These are phyloP conservation scores for Cruciata laevipes DNA, from an alignment of 257 asterid genomes.

Conservation along the genomic window DNA sequence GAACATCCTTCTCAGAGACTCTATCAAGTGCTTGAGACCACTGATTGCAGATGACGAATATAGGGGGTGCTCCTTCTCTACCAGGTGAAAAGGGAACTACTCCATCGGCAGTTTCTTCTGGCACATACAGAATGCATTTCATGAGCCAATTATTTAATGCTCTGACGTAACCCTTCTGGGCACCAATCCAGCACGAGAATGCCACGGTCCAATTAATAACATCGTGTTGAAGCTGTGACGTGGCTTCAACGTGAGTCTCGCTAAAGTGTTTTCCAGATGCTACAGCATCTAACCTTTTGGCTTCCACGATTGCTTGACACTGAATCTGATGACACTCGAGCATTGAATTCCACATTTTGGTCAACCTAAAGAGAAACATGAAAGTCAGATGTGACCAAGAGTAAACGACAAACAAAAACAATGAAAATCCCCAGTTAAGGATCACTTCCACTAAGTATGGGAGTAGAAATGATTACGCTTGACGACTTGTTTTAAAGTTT, in stretches of 20 bases:
- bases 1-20: slow-evolving; percentile 77
- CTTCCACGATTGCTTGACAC: slow-evolving; percentile 75
- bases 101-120: slow-evolving; percentile 92
- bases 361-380: slow-evolving; percentile 36
- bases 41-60: slow-evolving; percentile 67
- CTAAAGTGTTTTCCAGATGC: slow-evolving; percentile 59
- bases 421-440: not conserved
- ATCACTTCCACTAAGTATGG: not conserved
- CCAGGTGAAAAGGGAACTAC: slow-evolving; percentile 87
- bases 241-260: slow-evolving; percentile 77
- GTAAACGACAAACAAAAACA: not conserved
- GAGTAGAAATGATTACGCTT: not conserved
- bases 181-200: slow-evolving; percentile 73
- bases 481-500: not conserved
- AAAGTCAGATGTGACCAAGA: not conserved
- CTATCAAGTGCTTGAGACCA: slow-evolving; percentile 80
- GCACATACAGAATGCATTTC: slow-evolving; percentile 84
- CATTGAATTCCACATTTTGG: slow-evolving; percentile 91
- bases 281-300: slow-evolving; percentile 65
- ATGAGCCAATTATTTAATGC: slow-evolving; percentile 82
- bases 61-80: slow-evolving; percentile 87
- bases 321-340: slow-evolving; percentile 85
- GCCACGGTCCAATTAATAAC: slow-evolving; percentile 72
- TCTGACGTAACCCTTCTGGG: slow-evolving; percentile 67
- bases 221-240: slow-evolving; percentile 72